Evolutionary conservation across 169 alveolate species (phyloP).

Genomic region (Eimeria falciformis): DNA sequence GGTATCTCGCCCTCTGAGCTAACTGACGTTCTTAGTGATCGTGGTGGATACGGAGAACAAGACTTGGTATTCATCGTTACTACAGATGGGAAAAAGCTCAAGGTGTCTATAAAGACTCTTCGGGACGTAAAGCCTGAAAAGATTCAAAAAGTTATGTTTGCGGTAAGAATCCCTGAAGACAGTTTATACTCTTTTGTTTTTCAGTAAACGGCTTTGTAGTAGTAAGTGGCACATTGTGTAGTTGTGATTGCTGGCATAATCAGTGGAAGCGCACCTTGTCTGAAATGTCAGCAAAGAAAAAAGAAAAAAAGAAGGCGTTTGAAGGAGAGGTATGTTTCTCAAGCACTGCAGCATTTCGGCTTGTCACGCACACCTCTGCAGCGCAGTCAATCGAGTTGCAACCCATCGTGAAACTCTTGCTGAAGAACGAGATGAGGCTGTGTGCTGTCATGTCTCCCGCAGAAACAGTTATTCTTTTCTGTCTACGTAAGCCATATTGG

Average conservation of each 20-base stretch:
- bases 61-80: conserved; percentile 52
- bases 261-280: conserved; percentile 60
- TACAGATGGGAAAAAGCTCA: conserved; percentile 33
- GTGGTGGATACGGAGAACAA: conserved; percentile 30
- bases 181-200: not conserved
- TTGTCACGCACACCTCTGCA: too few relatives aligned
- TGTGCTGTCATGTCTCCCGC: conserved; percentile 19
- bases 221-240: too few relatives aligned
- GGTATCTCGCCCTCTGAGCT: conserved; percentile 63
- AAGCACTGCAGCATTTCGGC: too few relatives aligned
- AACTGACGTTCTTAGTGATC: conserved; percentile 27
- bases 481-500: conserved; percentile 37
- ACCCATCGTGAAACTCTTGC: not conserved
- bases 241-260: not conserved
- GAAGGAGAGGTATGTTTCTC: conserved; percentile 54
- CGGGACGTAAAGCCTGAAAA: conserved; percentile 49
- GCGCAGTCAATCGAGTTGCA: too few relatives aligned
- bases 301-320: conserved; percentile 4
- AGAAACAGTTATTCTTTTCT: conserved; percentile 52
- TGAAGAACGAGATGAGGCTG: not conserved
- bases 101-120: conserved; percentile 29
- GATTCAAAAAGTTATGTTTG: conserved; percentile 46
- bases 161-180: not conserved
- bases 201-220: not conserved
- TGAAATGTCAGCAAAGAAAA: conserved; percentile 27